phyloP scores from a whole-genome alignment of 1,284 basidiomycete genomes.

The Cutaneotrichosporon cavernicola region DNA sequence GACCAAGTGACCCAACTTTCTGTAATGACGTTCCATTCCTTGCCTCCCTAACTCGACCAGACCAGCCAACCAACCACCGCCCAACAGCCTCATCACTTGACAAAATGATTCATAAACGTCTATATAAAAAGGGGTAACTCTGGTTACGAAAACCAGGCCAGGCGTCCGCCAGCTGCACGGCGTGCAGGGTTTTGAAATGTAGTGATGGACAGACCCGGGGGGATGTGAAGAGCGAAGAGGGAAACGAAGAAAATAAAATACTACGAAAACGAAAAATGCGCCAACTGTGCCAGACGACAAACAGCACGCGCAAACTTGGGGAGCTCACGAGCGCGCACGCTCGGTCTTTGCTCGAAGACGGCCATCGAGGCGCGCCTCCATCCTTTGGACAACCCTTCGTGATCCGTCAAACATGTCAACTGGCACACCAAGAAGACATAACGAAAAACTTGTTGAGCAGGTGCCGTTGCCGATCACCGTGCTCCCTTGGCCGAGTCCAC shows the following conservation, averaged over 20 bases:
- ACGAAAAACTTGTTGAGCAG: not conserved
- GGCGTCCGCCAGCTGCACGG: too few relatives aligned
- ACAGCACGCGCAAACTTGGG: not conserved
- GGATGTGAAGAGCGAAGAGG: not conserved
- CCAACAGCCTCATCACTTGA: too few relatives aligned
- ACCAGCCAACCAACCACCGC: too few relatives aligned
- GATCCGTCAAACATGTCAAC: not conserved
- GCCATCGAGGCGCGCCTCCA: conserved; percentile 5
- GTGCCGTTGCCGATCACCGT: not conserved
- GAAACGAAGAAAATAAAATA: not conserved
- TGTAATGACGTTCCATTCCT: not conserved
- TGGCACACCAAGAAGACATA: not conserved
- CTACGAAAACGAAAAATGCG: not conserved
- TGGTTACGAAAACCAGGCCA: too few relatives aligned
- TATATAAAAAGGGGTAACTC: too few relatives aligned
- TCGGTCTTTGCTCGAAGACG: not conserved
- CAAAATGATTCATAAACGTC: too few relatives aligned
- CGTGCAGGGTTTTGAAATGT: not conserved
- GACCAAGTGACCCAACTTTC: too few relatives aligned
- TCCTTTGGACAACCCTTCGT: conserved; percentile 3
- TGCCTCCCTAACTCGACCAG: too few relatives aligned
- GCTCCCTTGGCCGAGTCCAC: not conserved
- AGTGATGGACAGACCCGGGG: not conserved
- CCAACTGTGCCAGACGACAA: too few relatives aligned
- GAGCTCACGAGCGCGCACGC: not conserved